A percentile compares a stretch with the other conserved stretches of the same genome.
Evolutionary conservation across 2,329 filamentous ascomycete species (phyloP).

Genomic region (Colletotrichum sp.): DNA sequence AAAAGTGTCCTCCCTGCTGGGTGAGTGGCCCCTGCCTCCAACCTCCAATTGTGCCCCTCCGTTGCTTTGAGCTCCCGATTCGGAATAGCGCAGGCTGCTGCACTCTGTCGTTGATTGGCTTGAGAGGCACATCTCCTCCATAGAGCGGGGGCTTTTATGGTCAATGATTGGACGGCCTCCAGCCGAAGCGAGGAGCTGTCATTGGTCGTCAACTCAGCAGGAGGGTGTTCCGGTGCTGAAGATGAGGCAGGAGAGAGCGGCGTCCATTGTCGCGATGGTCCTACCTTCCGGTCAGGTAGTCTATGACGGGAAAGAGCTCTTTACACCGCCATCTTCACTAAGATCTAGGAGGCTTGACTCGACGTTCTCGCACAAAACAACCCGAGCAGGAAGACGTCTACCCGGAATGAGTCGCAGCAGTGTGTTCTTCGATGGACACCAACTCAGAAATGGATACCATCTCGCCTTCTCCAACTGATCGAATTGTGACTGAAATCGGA

Average conservation of each 20-base stretch:
- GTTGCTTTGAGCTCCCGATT: background rate
- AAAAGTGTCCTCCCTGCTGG: background rate
- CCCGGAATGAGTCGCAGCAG: background rate
- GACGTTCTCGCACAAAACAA: too few relatives aligned
- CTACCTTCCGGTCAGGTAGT: background rate
- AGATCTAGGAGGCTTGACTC: background rate
- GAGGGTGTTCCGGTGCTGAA: background rate
- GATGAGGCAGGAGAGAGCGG: background rate
- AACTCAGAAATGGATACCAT: background rate
- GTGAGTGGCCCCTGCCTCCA: background rate
- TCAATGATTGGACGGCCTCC: background rate
- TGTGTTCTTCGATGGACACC: background rate
- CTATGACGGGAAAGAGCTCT: background rate
- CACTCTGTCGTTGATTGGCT: background rate
- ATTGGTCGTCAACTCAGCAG: background rate
- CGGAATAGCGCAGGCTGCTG: background rate
- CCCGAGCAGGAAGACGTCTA: background rate
- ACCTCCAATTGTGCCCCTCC: background rate
- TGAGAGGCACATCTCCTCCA: fast-evolving
- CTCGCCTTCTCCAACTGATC: background rate
- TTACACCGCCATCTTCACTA: background rate
- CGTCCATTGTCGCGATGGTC: background rate
- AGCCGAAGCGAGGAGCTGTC: background rate
- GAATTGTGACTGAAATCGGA: background rate
- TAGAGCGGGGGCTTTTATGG: background rate